Evolutionary conservation across 495 filamentous ascomycete genomes (phyloP).

Genomic region (Jackrogersella minutella): DNA sequence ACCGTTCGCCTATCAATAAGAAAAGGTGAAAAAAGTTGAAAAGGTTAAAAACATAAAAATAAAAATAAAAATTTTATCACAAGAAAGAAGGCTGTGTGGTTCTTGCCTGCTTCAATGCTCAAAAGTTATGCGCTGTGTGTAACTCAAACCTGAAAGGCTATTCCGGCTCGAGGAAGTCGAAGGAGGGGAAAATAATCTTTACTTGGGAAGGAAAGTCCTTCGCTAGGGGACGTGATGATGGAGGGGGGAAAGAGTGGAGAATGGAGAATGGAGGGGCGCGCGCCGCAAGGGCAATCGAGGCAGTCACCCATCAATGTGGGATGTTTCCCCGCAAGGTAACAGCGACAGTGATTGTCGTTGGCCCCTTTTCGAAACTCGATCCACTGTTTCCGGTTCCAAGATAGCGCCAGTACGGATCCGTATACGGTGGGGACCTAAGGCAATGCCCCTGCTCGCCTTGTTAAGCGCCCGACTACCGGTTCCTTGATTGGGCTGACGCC

Average conservation of each 20-base stretch:
- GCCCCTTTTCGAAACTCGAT: constrained; percentile 19
- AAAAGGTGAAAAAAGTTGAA: not conserved
- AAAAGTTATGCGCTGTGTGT: constrained; percentile 38
- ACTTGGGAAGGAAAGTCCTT: not conserved
- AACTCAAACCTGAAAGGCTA: constrained; percentile 5
- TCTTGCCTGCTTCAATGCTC: not conserved
- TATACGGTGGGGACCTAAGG: too few relatives aligned
- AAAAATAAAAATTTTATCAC: not conserved
- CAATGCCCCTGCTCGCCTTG: constrained; percentile 28
- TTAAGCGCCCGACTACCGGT: constrained; percentile 36
- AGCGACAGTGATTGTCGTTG: constrained; percentile 24
- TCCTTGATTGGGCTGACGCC: constrained; percentile 31
- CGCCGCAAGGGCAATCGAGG: not conserved
- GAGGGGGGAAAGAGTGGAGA: not conserved
- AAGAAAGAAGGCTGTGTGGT: too few relatives aligned
- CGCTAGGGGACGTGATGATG: not conserved
- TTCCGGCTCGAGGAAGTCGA: constrained; percentile 13
- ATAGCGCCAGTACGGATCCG: constrained; percentile 20
- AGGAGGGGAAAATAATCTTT: constrained; percentile 30
- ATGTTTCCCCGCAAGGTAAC: constrained; percentile 23
- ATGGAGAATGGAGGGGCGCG: constrained; percentile 15
- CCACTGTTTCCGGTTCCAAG: constrained; percentile 33
- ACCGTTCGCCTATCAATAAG: too few relatives aligned
- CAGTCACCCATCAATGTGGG: not conserved
- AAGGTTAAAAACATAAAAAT: not conserved